phyloP scores from a whole-genome alignment of 73 alveolate species.

The Paramecium octaurelia region DNA sequence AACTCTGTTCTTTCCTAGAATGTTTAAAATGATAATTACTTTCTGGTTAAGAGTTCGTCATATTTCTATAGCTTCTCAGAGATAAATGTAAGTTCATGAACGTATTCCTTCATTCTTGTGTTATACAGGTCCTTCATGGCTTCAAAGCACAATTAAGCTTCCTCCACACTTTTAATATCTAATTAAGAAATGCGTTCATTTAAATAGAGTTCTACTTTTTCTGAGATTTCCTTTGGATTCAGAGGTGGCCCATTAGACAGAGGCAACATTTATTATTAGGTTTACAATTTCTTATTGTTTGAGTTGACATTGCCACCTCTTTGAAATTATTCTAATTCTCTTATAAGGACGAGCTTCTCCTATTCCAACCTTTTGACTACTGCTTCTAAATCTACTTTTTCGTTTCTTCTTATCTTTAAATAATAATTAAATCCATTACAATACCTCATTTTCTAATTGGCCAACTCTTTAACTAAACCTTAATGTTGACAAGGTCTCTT shows the following conservation, averaged over 20 bases:
- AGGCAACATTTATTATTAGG: background rate
- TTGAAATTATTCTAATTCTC: conserved; percentile 48
- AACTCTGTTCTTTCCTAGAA: background rate
- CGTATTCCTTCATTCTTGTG: conserved; percentile 55
- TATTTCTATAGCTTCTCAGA: conserved; percentile 50
- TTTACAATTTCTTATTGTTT: background rate
- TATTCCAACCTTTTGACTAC: conserved; percentile 69
- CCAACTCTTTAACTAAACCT: conserved; percentile 93
- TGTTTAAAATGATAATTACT: background rate
- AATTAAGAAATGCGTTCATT: background rate
- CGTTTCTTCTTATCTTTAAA: conserved; percentile 54
- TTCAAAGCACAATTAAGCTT: conserved; percentile 50
- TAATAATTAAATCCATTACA: background rate
- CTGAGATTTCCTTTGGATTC: background rate
- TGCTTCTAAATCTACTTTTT: conserved; percentile 67
- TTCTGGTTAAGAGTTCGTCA: conserved; percentile 43
- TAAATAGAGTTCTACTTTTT: conserved; percentile 43
- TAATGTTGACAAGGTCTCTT: conserved; percentile 92
- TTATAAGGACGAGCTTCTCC: conserved; percentile 54
- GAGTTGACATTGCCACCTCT: background rate
- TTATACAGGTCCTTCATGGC: conserved; percentile 55
- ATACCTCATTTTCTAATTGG: conserved; percentile 85
- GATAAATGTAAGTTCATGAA: conserved; percentile 43
- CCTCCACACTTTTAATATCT: conserved; percentile 48
- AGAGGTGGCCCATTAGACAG: background rate